phyloP scores from a whole-genome alignment of 306 rosid genomes.

The Cicer yamashitae region DNA sequence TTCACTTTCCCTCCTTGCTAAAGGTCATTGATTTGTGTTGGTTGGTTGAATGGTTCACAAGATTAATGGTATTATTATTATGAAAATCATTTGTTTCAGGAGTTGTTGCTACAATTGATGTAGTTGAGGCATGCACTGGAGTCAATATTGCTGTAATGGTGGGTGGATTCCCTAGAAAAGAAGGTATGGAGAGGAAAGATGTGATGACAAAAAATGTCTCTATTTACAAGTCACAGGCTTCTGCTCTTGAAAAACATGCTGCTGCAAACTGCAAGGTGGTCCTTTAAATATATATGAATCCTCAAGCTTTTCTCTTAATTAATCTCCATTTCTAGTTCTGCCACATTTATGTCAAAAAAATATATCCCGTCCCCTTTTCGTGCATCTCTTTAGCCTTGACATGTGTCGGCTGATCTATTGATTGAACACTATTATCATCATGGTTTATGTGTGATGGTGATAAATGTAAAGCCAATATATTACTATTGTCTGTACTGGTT shows the following conservation, averaged over 20 bases:
- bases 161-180: conserved; percentile 98
- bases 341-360: not conserved
- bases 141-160: conserved; percentile 90
- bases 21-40: conserved; percentile 15
- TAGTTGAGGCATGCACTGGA: conserved; percentile 85
- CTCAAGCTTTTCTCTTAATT: not conserved
- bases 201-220: conserved; percentile 97
- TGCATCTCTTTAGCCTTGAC: not conserved
- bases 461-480: conserved; percentile 2
- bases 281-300: not conserved
- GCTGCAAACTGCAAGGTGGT: conserved; percentile 93
- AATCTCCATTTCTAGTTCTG: not conserved
- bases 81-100: conserved; percentile 54
- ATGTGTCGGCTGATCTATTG: not conserved
- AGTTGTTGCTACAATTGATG: conserved; percentile 96
- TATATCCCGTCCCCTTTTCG: not conserved
- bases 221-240: conserved; percentile 94
- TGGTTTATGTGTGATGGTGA: conserved; percentile 3
- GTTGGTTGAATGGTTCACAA: not conserved
- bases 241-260: conserved; percentile 91
- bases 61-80: not conserved
- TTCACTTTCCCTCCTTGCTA: not conserved
- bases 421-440: conserved; percentile 10
- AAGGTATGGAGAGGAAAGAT: conserved; percentile 98
- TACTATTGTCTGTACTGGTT: not conserved